Evolutionary conservation across 2,329 filamentous ascomycete species (phyloP), one percentile per base, ranked within the genome.

Genomic region (Penicillium sp.): DNA sequence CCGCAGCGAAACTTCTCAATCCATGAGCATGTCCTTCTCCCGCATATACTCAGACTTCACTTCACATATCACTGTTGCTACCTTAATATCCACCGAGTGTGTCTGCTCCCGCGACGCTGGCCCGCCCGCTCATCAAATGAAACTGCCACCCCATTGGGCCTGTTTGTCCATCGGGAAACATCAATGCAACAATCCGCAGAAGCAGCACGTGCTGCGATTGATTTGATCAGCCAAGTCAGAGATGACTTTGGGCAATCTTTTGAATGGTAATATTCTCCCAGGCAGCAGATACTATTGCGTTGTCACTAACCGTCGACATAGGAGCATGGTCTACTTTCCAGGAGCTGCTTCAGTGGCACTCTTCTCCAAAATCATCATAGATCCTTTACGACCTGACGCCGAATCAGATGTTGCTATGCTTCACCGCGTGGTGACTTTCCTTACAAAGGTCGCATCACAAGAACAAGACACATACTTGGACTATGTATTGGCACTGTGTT

Each of bases 1-100:
- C 49, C 54, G 3, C 38, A 52, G n/a, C 39, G 27, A 11, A 43
- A 32, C 29, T 61, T 56, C 18, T 16, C 24, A 0, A 16, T 22
- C 31, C 13, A 43, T 16, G 22, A 59, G 11, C 29, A 49, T 14
- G 40, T 43, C 29, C 57, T 48, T 18, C 39, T 55, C 14, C 53
- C 47, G 13, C 52, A 61, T 44, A n/a, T 64, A 3, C 31, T 61
- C n/a, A 54, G 60, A 13, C 42, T 64, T 18, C 54, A 61, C 16
- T 44, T 61, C 47, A 50, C 58, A 5, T 64, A 58, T 16, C 47
- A 61, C 16, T 58, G 47, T 32, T 64, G 58, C 49, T 54, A 58
- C 32, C 46, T 55, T 2, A 63, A 61, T 31, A 55, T 64, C 16
- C 57, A 55, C 22, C 60, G 58, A 44, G 24, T 55, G 9, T 57